Evolutionary conservation across 2,329 filamentous ascomycete genomes (phyloP).

Genomic region (Trichoderma brevicompactum): DNA sequence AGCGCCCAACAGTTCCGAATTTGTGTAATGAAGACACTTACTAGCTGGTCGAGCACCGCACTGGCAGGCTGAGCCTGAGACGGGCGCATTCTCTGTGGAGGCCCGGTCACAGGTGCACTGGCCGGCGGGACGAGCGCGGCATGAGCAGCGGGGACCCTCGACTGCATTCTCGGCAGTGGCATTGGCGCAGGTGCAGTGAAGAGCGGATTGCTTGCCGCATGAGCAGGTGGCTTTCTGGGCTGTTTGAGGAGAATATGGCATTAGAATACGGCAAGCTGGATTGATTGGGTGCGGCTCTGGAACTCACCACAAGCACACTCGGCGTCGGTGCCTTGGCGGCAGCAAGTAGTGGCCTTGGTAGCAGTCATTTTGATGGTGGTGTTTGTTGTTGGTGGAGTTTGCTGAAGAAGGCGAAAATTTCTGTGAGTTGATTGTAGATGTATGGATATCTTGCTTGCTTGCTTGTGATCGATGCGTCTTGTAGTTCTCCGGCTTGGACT

Average conservation of each 20-base stretch:
- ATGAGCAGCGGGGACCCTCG: constrained; percentile 77
- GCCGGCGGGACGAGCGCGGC: constrained; percentile 77
- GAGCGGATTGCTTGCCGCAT: constrained; percentile 84
- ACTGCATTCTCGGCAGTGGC: constrained; percentile 74
- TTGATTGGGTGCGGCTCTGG: neutral
- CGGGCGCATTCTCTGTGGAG: constrained; percentile 67
- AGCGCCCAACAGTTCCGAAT: constrained; percentile 1
- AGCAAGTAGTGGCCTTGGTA: constrained; percentile 57
- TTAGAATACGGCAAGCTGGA: neutral
- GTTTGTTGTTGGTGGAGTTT: neutral
- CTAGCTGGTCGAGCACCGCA: constrained; percentile 77
- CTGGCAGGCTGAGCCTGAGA: constrained; percentile 66
- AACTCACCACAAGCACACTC: constrained; percentile 63
- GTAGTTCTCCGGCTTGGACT: neutral
- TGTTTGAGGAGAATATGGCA: constrained; percentile 35
- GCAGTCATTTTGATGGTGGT: constrained; percentile 40
- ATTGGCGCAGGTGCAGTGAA: constrained; percentile 85
- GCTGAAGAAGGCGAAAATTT: constrained; percentile 8
- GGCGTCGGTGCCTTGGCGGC: constrained; percentile 53
- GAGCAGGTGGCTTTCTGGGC: constrained; percentile 76
- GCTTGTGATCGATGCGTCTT: neutral
- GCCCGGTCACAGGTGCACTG: constrained; percentile 81
- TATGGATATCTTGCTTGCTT: neutral
- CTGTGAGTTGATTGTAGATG: neutral
- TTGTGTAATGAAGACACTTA: constrained; percentile 46